phyloP scores from a whole-genome alignment of 2,329 filamentous ascomycete species.

The Fusarium sp. region DNA sequence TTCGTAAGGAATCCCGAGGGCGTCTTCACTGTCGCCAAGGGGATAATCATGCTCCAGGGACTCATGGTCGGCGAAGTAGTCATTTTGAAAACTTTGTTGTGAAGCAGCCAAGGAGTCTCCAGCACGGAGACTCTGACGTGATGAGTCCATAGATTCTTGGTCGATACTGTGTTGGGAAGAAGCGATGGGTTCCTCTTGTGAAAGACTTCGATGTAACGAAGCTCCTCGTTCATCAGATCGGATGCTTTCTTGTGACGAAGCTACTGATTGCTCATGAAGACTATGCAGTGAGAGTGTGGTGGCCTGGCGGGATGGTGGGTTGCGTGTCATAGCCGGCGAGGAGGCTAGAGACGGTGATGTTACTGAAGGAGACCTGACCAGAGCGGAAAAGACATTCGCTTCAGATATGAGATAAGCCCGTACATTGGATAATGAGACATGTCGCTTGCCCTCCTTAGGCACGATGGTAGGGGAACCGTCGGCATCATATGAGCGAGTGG shows the following conservation, averaged over 20 bases:
- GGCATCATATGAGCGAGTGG: slow-evolving; percentile 55
- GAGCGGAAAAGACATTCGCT: slow-evolving; percentile 73
- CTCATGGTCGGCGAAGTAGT: slow-evolving; percentile 43
- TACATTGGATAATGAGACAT: slow-evolving; percentile 74
- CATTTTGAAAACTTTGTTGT: slow-evolving; percentile 48
- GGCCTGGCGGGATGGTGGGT: slow-evolving; percentile 54
- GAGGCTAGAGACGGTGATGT: slow-evolving; percentile 59
- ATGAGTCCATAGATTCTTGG: slow-evolving; percentile 40
- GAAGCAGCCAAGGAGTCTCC: slow-evolving; percentile 44
- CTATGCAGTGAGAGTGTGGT: slow-evolving; percentile 51
- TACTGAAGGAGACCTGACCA: slow-evolving; percentile 71
- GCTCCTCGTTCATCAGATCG: slow-evolving; percentile 39
- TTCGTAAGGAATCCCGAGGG: slow-evolving; percentile 71
- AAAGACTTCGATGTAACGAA: slow-evolving; percentile 46
- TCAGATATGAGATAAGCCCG: slow-evolving; percentile 78
- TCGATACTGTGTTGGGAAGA: slow-evolving; percentile 28
- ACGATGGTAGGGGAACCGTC: slow-evolving; percentile 56
- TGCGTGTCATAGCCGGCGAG: slow-evolving; percentile 66
- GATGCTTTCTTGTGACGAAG: slow-evolving; percentile 49
- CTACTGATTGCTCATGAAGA: slow-evolving; percentile 46
- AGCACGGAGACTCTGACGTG: slow-evolving; percentile 30
- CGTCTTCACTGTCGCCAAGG: slow-evolving; percentile 68
- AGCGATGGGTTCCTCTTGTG: slow-evolving; percentile 3
- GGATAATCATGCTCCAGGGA: slow-evolving; percentile 45
- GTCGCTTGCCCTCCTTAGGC: slow-evolving; percentile 75